These are phyloP conservation scores for Euphrasia confusa DNA, from an alignment of 257 asterid genomes.

Conservation along the genomic window DNA sequence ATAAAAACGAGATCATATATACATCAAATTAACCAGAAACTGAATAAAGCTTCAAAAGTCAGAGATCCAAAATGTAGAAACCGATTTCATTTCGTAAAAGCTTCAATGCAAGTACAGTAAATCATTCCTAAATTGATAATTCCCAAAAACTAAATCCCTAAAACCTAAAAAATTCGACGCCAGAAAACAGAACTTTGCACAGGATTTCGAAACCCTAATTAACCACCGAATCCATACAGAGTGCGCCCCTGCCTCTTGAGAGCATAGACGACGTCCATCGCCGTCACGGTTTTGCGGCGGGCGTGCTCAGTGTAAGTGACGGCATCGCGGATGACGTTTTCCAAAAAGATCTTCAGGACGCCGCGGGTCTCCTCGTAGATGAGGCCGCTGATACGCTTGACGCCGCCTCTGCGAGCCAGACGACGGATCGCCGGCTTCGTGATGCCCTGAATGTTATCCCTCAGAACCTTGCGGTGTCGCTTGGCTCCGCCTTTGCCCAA, in stretches of 20 bases:
- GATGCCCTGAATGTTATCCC: constrained; percentile 22
- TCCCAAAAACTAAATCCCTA: neutral
- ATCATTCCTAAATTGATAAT: neutral
- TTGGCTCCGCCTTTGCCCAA: constrained; percentile 2
- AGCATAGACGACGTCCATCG: neutral
- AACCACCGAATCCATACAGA: neutral
- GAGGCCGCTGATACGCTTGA: constrained; percentile 1
- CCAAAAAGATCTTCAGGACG: constrained; percentile 34
- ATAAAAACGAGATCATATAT: too few relatives aligned
- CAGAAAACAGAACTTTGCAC: neutral
- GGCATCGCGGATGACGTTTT: constrained; percentile 37
- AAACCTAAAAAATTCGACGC: neutral
- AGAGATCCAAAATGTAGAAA: too few relatives aligned
- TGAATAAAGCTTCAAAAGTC: too few relatives aligned
- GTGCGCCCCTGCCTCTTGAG: constrained; percentile 6
- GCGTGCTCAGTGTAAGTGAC: constrained; percentile 40
- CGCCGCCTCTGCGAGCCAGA: constrained; percentile 34
- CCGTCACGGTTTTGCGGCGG: constrained; percentile 28
- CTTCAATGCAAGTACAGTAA: neutral
- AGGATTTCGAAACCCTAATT: neutral
- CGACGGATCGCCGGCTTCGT: constrained; percentile 54
- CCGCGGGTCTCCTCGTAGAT: constrained; percentile 39
- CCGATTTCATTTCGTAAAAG: neutral
- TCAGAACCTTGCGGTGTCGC: neutral
- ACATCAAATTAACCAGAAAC: too few relatives aligned